Conservation (phyloP, 1,284 basidiomycete genomes). For the Chondrostereum purpureum region DNA sequence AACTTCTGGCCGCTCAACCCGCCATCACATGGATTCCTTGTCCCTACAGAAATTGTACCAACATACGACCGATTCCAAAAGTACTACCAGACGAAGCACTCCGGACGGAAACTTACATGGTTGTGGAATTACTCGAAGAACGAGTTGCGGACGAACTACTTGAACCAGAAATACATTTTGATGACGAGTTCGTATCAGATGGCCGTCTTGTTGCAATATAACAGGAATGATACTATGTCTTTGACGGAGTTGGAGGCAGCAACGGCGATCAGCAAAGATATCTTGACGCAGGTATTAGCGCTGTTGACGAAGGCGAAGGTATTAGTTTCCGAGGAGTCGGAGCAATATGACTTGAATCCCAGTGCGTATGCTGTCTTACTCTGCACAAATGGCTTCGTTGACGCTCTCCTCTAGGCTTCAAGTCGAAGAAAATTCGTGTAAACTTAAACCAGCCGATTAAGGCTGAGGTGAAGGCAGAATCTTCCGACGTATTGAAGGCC, state of each 20-base stretch:
- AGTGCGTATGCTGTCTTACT: constrained; percentile 42
- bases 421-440: constrained; percentile 95
- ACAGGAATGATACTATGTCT: constrained; percentile 80
- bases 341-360: constrained; percentile 89
- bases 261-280: constrained; percentile 80
- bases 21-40: constrained; percentile 78
- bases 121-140: constrained; percentile 97
- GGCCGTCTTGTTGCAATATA: constrained; percentile 92
- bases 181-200: constrained; percentile 95
- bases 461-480: constrained; percentile 90
- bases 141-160: constrained; percentile 89
- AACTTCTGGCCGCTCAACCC: constrained; percentile 95
- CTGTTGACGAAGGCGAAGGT: constrained; percentile 88
- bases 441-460: constrained; percentile 93
- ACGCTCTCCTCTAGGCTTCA: constrained; percentile 62
- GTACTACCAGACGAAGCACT: constrained; percentile 92
- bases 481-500: constrained; percentile 86
- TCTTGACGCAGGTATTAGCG: constrained; percentile 78
- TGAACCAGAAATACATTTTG: constrained; percentile 92
- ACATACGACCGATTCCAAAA: constrained; percentile 90
- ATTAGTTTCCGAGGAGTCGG: constrained; percentile 77
- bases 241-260: constrained; percentile 77
- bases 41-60: constrained; percentile 82
- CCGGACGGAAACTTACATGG: constrained; percentile 94
- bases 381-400: not conserved